Evolutionary conservation across 768 basidiomycete species (phyloP).

Genomic region (Cystobasidium onofrii): DNA sequence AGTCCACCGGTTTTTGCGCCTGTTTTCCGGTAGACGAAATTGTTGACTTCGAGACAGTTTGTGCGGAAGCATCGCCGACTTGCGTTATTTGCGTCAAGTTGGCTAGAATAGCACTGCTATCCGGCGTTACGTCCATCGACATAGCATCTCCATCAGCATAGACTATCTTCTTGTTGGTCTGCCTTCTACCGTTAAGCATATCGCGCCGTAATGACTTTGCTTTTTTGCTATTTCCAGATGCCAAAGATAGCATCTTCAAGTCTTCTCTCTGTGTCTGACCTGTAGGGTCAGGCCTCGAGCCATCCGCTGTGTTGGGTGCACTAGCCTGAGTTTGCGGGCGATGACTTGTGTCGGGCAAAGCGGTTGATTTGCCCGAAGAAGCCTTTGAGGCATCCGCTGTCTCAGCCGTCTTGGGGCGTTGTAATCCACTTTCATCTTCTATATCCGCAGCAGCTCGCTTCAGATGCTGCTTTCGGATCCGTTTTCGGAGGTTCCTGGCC

Average conservation of each 20-base stretch:
- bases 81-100: not conserved
- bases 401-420: not conserved
- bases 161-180: constrained; percentile 1
- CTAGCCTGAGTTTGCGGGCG: not conserved
- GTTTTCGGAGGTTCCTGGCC: not conserved
- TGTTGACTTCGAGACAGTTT: not conserved
- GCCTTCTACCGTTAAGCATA: not conserved
- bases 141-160: not conserved
- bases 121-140: not conserved
- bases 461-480: not conserved
- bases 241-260: not conserved
- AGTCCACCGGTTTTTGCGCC: not conserved
- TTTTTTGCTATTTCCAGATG: not conserved
- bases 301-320: not conserved
- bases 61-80: not conserved
- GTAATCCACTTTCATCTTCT: not conserved
- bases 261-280: not conserved
- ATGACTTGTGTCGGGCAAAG: not conserved
- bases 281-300: not conserved
- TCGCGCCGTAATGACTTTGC: constrained; percentile 1
- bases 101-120: not conserved
- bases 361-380: not conserved
- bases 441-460: not conserved
- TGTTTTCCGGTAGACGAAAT: not conserved
- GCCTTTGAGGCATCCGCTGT: too few relatives aligned